Conservation (phyloP, 2,329 filamentous ascomycete species). For the Chaetothyriales sp. region DNA sequence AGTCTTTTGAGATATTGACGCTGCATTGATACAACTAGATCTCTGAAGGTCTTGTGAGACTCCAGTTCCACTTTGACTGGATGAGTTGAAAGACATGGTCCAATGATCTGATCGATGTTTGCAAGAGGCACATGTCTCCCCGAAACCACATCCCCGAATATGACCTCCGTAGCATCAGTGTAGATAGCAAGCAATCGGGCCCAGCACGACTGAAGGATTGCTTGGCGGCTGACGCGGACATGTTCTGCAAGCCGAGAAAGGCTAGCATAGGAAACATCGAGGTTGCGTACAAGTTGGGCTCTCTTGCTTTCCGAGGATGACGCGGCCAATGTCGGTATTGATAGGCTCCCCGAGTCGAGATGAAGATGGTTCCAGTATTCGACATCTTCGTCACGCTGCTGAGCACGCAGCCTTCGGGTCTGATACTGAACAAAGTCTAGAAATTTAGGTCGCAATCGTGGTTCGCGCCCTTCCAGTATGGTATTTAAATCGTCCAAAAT, state of each 20-base stretch:
- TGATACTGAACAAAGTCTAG: conserved; percentile 43
- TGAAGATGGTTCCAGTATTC: conserved; percentile 59
- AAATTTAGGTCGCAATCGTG: conserved; percentile 44
- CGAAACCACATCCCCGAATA: conserved; percentile 68
- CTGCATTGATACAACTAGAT: conserved; percentile 53
- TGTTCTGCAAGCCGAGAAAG: conserved; percentile 27
- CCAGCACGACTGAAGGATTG: conserved; percentile 62
- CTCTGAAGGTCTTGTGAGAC: conserved; percentile 38
- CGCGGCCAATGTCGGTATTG: conserved; percentile 35
- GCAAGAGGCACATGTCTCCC: conserved; percentile 61
- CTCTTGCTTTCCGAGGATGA: conserved; percentile 5
- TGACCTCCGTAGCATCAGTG: conserved; percentile 50
- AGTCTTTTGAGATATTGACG: conserved; percentile 52
- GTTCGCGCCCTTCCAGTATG: conserved; percentile 29
- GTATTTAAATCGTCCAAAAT: conserved; percentile 52
- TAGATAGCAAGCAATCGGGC: conserved; percentile 53
- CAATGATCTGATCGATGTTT: conserved; percentile 59
- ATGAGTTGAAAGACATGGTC: conserved; percentile 65
- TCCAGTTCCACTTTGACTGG: conserved; percentile 54
- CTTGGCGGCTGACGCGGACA: conserved; percentile 48
- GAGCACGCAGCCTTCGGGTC: not conserved
- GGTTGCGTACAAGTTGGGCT: conserved; percentile 21
- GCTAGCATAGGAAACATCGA: conserved; percentile 21
- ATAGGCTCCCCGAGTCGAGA: conserved; percentile 38
- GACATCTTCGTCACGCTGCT: not conserved